phyloP scores from a whole-genome alignment of 371 early-diverging fungal genomes.

The Rhizopus sp. region DNA sequence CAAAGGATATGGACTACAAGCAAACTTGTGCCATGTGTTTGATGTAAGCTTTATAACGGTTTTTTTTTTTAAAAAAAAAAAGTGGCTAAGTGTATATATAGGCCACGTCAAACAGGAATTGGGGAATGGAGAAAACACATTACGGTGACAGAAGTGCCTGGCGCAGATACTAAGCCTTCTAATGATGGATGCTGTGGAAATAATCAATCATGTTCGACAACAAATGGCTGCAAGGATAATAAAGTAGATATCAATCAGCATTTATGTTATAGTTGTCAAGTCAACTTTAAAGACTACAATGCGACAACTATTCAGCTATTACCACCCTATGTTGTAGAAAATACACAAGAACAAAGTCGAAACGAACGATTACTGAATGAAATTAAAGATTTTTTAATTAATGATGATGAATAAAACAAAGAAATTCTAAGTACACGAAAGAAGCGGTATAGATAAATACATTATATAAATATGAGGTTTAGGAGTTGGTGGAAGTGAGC shows the following conservation, averaged over 20 bases:
- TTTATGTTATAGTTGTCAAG: slow-evolving; percentile 66
- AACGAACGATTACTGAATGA: slow-evolving; percentile 47
- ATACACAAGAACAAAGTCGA: slow-evolving; percentile 31
- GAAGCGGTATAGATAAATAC: slow-evolving; percentile 1
- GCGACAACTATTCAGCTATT: slow-evolving; percentile 19
- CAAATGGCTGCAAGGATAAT: slow-evolving; percentile 6
- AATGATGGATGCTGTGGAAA: not conserved
- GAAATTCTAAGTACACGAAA: not conserved
- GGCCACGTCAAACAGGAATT: slow-evolving; percentile 54
- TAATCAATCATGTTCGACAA: slow-evolving; percentile 5
- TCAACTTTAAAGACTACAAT: slow-evolving; percentile 52
- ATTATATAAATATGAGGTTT: slow-evolving; percentile 1
- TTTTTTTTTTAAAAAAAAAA: not conserved
- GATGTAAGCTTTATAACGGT: slow-evolving; percentile 38
- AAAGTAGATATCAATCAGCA: slow-evolving; percentile 35
- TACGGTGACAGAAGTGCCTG: slow-evolving; percentile 43
- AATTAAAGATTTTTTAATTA: slow-evolving; percentile 57
- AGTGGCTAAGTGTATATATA: slow-evolving; percentile 2
- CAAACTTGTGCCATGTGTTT: slow-evolving; percentile 58
- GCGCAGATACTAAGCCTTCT: slow-evolving; percentile 3
- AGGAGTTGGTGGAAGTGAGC: slow-evolving; percentile 20
- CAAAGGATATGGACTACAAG: slow-evolving; percentile 39
- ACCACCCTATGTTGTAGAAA: slow-evolving; percentile 29
- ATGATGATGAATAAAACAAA: slow-evolving; percentile 40
- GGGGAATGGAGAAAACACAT: slow-evolving; percentile 58